A percentile compares a stretch with the other conserved stretches of the same genome.
Conservation (phyloP, 768 basidiomycete genomes). For the Xerocomus brunneocitrinus region DNA sequence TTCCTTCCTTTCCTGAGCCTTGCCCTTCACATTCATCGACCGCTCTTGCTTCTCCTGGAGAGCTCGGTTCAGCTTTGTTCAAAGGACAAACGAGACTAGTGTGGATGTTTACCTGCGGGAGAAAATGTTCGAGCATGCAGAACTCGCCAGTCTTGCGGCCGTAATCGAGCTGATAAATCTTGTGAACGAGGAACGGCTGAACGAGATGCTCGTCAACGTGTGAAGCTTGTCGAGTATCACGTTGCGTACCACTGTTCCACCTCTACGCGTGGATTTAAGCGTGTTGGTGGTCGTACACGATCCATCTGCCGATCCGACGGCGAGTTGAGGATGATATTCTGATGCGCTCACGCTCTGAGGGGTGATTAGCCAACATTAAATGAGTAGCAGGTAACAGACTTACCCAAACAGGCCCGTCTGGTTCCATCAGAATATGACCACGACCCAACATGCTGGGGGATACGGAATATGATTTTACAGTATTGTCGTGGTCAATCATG, state of each 20-base stretch:
- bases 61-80: background rate
- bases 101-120: conserved; percentile 54
- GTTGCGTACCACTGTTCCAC: conserved; percentile 62
- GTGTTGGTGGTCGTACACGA: conserved; percentile 70
- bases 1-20: conserved; percentile 16
- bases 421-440: conserved; percentile 68
- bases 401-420: conserved; percentile 82
- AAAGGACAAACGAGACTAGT: too few species aligned
- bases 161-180: conserved; percentile 85
- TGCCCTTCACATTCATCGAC: conserved; percentile 32
- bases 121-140: conserved; percentile 84
- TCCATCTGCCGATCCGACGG: conserved; percentile 81
- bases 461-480: conserved; percentile 68
- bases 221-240: background rate
- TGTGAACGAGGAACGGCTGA: conserved; percentile 74
- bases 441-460: conserved; percentile 70
- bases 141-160: conserved; percentile 69
- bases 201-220: background rate
- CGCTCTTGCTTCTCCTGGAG: conserved; percentile 45
- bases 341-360: conserved; percentile 66
- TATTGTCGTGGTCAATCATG: conserved; percentile 81
- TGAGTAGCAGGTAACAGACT: conserved; percentile 18
- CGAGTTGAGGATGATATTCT: conserved; percentile 84
- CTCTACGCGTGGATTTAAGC: conserved; percentile 61
- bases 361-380: background rate